These are phyloP conservation scores for Coemansia sp. DNA, from an alignment of 192 early-diverging fungal genomes.

Conservation along the genomic window DNA sequence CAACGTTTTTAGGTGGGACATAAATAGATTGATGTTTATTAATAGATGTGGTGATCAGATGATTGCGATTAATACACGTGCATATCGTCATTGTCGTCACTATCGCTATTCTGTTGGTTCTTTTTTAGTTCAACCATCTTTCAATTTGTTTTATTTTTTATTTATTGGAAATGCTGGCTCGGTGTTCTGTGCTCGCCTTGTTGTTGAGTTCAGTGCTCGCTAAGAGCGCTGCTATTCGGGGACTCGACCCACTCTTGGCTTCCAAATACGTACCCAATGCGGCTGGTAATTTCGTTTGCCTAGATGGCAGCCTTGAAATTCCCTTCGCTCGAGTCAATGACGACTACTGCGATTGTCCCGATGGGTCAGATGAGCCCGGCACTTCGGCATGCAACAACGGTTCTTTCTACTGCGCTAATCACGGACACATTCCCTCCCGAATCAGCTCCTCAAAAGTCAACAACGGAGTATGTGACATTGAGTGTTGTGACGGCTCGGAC, in stretches of 20 bases:
- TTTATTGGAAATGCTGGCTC: neutral
- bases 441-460: slow-evolving; percentile 80
- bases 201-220: neutral
- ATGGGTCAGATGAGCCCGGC: slow-evolving; percentile 95
- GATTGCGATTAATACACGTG: neutral
- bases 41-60: neutral
- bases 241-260: slow-evolving; percentile 34
- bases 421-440: slow-evolving; percentile 66
- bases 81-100: neutral
- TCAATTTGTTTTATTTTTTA: neutral
- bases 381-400: slow-evolving; percentile 88
- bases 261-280: slow-evolving; percentile 21
- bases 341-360: slow-evolving; percentile 96
- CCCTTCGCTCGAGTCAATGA: slow-evolving; percentile 82
- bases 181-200: neutral
- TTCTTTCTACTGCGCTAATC: slow-evolving; percentile 82
- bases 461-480: slow-evolving; percentile 92
- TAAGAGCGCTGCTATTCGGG: slow-evolving; percentile 14
- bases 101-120: neutral
- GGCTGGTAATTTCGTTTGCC: slow-evolving; percentile 62
- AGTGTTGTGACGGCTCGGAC: slow-evolving; percentile 97
- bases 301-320: slow-evolving; percentile 73
- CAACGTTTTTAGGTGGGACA: neutral
- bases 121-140: neutral
- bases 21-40: neutral